Evolutionary conservation across 495 filamentous ascomycete genomes (phyloP), one percentile per base, ranked within the genome.

Genomic region (Friedmanniomyces endolithicus): DNA sequence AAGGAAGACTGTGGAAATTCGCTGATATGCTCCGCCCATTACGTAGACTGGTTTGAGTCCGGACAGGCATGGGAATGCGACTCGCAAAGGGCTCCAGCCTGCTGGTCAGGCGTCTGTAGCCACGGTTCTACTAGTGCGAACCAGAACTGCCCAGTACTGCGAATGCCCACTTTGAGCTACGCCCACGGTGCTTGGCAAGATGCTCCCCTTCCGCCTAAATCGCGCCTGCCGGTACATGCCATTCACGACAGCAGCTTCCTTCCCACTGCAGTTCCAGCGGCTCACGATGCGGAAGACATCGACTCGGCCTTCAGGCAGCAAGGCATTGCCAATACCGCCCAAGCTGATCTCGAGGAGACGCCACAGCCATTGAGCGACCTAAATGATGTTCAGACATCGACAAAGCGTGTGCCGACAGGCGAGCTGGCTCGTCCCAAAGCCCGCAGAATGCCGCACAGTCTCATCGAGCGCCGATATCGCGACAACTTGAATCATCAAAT

Each of bases 391-490:
- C 44, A 47, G 17, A 2, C 6, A n/a, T 33, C 47, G 19, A 34
- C 47, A 34, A 34, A 31, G 25, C 16, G 25, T 7, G 29, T n/a
- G 7, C 25, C 47, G 2, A 11, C 3, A 50, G 47, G 47, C 29
- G 44, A 47, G 6, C 11, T 47, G 6, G 19, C 16, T 22, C 44
- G 44, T 9, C 44, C 44, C 17, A 47, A 47, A 27, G 16, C 25
- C 19, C 47, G 47, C 17, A 31, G 47, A 34, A 2, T 52, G 16
- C 50, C 50, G 24, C 50, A 52, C 22, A 40, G 20, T 16, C 50
- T 52, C n/a, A 29, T 52, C 17, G 50, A 52, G 50, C 31, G 34
- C 4, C 50, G 50, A 29, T 52, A 52, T 22, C 50, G 50, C 34
- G 50, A 52, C 19, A 52, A 52, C 34, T 33, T 52, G 12, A 52